These are phyloP conservation scores for Iris pallida DNA, from an alignment of 116 monocot species.

Conservation along the genomic window DNA sequence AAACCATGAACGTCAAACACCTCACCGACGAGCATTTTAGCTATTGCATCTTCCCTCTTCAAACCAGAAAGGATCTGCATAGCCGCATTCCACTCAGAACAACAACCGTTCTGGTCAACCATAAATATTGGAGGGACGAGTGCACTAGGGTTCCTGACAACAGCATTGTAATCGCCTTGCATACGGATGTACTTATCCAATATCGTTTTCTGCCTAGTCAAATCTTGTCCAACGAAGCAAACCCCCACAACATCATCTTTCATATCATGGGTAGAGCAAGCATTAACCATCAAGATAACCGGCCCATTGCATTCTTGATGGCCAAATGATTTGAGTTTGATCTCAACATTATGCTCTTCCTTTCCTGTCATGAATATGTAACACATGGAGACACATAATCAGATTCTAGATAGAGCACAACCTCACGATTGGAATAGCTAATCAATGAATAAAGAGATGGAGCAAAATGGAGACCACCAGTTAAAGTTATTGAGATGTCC, in stretches of 20 bases:
- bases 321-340: constrained; percentile 62
- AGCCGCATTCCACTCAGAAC: constrained; percentile 71
- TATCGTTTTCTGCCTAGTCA: constrained; percentile 62
- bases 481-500: too few relatives aligned
- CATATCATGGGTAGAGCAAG: constrained; percentile 57
- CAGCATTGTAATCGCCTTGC: constrained; percentile 65
- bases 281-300: constrained; percentile 62
- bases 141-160: constrained; percentile 50
- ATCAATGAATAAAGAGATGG: too few relatives aligned
- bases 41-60: constrained; percentile 57
- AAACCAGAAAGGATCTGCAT: constrained; percentile 72
- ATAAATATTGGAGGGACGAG: constrained; percentile 87
- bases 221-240: constrained; percentile 85
- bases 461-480: too few relatives aligned
- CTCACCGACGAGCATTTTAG: constrained; percentile 69
- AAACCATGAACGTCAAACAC: constrained; percentile 53
- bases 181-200: constrained; percentile 70
- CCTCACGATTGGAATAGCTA: too few relatives aligned
- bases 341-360: constrained; percentile 71
- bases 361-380: constrained; percentile 38
- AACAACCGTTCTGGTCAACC: constrained; percentile 58
- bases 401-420: background rate
- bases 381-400: constrained; percentile 1
- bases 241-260: constrained; percentile 48
- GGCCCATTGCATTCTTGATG: constrained; percentile 29